Evolutionary conservation across 257 asterid species (phyloP).

Genomic region (Capsicum rhomboideum): DNA sequence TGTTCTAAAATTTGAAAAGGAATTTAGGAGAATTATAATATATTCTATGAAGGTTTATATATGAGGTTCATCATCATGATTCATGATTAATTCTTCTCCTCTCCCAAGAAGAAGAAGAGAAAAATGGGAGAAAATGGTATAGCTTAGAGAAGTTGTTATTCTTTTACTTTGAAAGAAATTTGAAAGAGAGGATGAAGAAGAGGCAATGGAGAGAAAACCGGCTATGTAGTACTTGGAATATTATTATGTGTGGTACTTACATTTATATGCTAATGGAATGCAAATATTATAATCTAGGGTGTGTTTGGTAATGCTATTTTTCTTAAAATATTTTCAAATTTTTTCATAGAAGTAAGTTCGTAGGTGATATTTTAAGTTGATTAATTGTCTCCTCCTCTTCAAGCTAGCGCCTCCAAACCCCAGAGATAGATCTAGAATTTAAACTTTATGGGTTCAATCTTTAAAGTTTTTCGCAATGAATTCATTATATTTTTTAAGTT

Average conservation of each 20-base stretch:
- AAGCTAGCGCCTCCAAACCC: no score
- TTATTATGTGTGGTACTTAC: neutral
- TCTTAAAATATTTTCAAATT: no score
- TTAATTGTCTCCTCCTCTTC: no score
- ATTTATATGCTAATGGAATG: neutral
- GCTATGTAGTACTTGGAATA: conserved; percentile 19
- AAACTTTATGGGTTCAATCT: no score
- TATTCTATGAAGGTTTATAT: conserved; percentile 10
- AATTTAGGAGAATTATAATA: neutral
- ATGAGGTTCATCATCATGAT: conserved; percentile 4
- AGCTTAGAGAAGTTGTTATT: conserved; percentile 20
- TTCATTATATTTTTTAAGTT: no score
- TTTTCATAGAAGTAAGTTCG: no score
- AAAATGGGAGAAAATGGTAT: neutral
- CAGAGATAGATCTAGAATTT: no score
- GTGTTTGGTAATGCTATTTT: neutral
- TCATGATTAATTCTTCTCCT: conserved; percentile 15
- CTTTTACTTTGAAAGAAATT: conserved; percentile 17
- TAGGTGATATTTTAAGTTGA: no score
- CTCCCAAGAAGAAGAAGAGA: conserved; percentile 21
- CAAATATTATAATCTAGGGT: neutral
- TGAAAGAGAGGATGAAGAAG: neutral
- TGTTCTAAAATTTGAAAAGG: neutral
- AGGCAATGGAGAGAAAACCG: conserved; percentile 17
- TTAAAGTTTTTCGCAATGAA: no score